Conservation (phyloP, 1,284 basidiomycete genomes). For the Ceratobasidium sp. region DNA sequence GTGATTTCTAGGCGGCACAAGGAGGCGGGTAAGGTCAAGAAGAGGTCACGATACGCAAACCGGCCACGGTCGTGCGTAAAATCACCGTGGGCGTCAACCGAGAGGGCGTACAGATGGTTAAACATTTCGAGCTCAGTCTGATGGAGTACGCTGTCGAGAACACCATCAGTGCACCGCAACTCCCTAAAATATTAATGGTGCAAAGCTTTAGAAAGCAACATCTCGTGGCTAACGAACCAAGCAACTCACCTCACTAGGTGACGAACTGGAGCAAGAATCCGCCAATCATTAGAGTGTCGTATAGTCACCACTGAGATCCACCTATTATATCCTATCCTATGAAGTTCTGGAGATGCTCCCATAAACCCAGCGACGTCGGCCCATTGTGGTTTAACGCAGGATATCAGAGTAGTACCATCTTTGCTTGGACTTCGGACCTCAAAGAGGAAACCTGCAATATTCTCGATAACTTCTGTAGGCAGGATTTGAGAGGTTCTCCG, state of each 20-base stretch:
- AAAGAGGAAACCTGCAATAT: conserved; percentile 26
- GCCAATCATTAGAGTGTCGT: conserved; percentile 1
- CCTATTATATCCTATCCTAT: conserved; percentile 9
- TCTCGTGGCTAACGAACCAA: neutral
- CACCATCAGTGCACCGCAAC: neutral
- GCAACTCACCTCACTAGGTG: conserved; percentile 1
- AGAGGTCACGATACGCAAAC: conserved; percentile 34
- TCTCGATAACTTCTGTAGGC: conserved; percentile 22
- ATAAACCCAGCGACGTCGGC: conserved; percentile 13
- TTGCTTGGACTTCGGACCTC: neutral
- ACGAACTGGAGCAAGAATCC: neutral
- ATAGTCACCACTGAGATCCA: conserved; percentile 6
- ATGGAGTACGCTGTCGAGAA: neutral
- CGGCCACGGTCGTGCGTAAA: neutral
- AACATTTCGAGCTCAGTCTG: conserved; percentile 4
- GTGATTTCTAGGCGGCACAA: conserved; percentile 23
- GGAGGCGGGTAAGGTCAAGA: conserved; percentile 31
- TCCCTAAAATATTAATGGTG: conserved; percentile 10
- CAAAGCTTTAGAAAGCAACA: neutral
- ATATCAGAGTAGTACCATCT: neutral
- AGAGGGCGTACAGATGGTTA: conserved; percentile 12
- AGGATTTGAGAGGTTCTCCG: neutral
- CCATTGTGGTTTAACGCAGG: conserved; percentile 2
- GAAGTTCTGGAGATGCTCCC: neutral
- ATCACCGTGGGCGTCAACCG: conserved; percentile 34